These are phyloP conservation scores for Plasmodium sp. DNA, from an alignment of 169 alveolate species.

Conservation along the genomic window DNA sequence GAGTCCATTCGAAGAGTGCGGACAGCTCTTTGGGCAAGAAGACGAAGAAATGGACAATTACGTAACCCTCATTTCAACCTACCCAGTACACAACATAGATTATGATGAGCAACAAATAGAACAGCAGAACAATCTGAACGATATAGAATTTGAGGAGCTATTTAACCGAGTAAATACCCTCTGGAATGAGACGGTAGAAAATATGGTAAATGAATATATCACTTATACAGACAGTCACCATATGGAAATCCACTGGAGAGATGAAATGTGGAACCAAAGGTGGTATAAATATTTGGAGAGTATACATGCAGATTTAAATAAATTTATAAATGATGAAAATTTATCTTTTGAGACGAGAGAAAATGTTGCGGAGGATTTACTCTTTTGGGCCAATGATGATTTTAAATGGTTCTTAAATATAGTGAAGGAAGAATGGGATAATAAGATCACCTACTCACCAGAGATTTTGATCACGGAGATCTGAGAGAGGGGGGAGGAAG, in stretches of 20 bases:
- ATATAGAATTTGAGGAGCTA: not conserved
- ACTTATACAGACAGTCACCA: not conserved
- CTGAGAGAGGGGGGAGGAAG: not conserved
- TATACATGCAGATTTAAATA: constrained; percentile 2
- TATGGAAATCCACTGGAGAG: not conserved
- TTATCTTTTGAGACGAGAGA: not conserved
- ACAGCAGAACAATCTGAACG: not conserved
- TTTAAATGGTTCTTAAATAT: not conserved
- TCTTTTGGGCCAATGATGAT: not conserved
- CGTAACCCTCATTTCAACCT: not conserved
- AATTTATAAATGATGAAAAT: not conserved
- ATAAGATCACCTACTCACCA: not conserved
- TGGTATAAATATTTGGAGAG: constrained; percentile 5
- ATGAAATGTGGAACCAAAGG: constrained; percentile 17
- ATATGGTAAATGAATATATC: not conserved
- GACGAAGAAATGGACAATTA: not conserved
- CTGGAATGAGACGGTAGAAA: not conserved
- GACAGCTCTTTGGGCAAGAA: not conserved
- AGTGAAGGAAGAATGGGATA: constrained; percentile 24
- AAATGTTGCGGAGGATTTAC: not conserved
- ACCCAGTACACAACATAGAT: not conserved
- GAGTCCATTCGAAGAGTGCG: not conserved
- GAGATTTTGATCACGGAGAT: not conserved
- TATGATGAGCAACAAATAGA: not conserved
- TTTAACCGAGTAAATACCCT: not conserved